Percentiles rank a stretch among this genome's conserved stretches.
These are phyloP conservation scores for Rhododendron griersonianum DNA, from an alignment of 148 eudicot species.

Conservation along the genomic window DNA sequence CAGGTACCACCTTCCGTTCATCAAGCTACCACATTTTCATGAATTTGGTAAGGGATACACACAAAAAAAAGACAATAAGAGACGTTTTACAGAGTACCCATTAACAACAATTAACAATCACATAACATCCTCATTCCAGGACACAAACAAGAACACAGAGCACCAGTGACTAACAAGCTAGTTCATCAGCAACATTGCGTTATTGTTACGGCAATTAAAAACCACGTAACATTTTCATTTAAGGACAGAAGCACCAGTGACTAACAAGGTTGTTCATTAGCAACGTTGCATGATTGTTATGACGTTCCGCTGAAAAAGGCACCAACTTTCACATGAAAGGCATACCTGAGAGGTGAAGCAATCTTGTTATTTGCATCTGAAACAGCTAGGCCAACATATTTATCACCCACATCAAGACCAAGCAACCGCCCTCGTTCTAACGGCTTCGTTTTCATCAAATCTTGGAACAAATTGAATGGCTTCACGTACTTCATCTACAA, in stretches of 20 bases:
- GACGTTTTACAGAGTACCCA: background rate
- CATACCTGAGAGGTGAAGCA: constrained; percentile 74
- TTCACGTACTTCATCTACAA: constrained; percentile 65
- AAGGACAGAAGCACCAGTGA: background rate
- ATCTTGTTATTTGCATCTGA: constrained; percentile 61
- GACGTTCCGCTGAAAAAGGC: background rate
- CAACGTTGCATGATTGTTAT: background rate
- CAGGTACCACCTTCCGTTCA: background rate
- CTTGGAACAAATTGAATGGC: constrained; percentile 66
- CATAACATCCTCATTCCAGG: background rate
- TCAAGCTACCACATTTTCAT: background rate
- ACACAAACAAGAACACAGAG: background rate
- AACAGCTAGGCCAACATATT: constrained; percentile 83
- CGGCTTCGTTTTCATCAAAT: constrained; percentile 41
- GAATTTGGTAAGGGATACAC: background rate
- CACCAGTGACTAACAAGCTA: background rate
- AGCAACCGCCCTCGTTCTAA: constrained; percentile 53
- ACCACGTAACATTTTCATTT: background rate
- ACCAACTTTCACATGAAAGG: background rate
- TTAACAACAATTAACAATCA: background rate
- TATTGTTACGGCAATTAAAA: background rate
- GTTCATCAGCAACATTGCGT: background rate
- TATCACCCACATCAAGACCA: constrained; percentile 92
- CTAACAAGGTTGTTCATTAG: background rate
- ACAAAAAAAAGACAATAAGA: background rate